A percentile compares a stretch with the other conserved stretches of the same genome.
Conservation (phyloP, 352 stramenopile species). For the Pythium monospermum region DNA sequence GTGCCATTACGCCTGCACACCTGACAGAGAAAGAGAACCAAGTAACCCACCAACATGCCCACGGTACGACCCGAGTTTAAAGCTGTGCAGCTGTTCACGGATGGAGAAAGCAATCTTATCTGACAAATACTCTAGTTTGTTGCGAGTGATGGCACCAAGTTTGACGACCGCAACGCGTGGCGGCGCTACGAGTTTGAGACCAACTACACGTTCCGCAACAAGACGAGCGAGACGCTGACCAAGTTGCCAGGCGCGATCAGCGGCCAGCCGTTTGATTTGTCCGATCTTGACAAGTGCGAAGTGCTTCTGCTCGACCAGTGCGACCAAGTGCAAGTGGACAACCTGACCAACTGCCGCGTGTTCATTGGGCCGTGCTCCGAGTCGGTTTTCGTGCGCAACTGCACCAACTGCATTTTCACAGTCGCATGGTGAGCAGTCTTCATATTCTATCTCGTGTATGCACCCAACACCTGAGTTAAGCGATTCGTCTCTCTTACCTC, state of each 20-base stretch:
- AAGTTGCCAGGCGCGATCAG: conserved; percentile 79
- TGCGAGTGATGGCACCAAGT: conserved; percentile 85
- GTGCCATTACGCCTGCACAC: too few species aligned
- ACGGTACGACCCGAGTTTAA: conserved; percentile 3
- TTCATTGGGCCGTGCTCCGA: conserved; percentile 85
- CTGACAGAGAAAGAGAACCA: neutral
- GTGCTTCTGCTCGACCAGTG: conserved; percentile 84
- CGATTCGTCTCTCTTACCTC: neutral
- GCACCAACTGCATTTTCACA: conserved; percentile 86
- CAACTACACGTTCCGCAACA: conserved; percentile 90
- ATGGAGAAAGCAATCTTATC: too few species aligned
- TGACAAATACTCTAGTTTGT: conserved; percentile 70
- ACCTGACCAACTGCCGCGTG: conserved; percentile 78
- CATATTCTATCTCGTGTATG: neutral
- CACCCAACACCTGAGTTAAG: neutral
- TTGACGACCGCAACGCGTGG: conserved; percentile 77
- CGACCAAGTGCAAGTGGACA: conserved; percentile 91
- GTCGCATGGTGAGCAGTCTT: conserved; percentile 62
- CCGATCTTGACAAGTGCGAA: conserved; percentile 73
- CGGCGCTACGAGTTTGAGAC: conserved; percentile 89
- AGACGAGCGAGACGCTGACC: conserved; percentile 63
- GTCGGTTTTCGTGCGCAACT: conserved; percentile 90
- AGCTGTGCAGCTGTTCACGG: too few species aligned
- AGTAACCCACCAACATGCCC: conserved; percentile 3
- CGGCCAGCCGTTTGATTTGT: conserved; percentile 87